These are phyloP conservation scores for Pyrrhoderma noxium DNA, from an alignment of 1,284 basidiomycete species.

Conservation along the genomic window DNA sequence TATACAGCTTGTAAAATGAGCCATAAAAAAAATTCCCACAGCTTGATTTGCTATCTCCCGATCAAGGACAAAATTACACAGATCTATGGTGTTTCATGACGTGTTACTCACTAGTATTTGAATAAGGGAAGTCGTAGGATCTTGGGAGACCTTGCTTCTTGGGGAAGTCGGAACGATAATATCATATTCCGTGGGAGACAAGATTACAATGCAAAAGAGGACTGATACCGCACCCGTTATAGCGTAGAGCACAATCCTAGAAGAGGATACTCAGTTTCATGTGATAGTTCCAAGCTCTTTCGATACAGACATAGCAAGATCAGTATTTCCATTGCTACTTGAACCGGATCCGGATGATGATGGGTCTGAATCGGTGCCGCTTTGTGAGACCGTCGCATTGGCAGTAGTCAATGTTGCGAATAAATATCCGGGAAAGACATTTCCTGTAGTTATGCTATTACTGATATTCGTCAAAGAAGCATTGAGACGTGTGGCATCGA, in stretches of 20 bases:
- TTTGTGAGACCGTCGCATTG: slow-evolving; percentile 44
- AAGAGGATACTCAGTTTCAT: slow-evolving; percentile 1
- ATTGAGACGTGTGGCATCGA: slow-evolving; percentile 54
- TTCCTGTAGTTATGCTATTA: slow-evolving; percentile 36
- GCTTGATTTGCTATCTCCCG: too few species aligned
- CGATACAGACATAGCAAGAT: slow-evolving; percentile 62
- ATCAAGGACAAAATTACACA: too few species aligned
- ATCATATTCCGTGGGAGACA: too few species aligned
- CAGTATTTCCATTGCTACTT: slow-evolving; percentile 42
- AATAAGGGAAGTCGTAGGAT: too few species aligned
- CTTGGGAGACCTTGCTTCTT: too few species aligned
- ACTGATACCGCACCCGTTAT: slow-evolving; percentile 81
- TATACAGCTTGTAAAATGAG: too few species aligned
- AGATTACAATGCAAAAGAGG: slow-evolving; percentile 73
- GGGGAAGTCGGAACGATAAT: too few species aligned
- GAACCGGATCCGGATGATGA: slow-evolving; percentile 11
- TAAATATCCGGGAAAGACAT: slow-evolving; percentile 46
- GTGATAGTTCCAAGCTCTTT: slow-evolving; percentile 6
- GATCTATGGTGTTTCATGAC: too few species aligned
- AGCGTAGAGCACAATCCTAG: slow-evolving; percentile 79
- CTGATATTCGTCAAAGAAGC: slow-evolving; percentile 43
- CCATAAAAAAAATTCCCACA: too few species aligned
- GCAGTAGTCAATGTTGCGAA: slow-evolving; percentile 61
- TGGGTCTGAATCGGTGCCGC: slow-evolving; percentile 19
- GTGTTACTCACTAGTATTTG: too few species aligned